Percentiles rank a stretch among this genome's conserved stretches.
phyloP scores from a whole-genome alignment of 768 basidiomycete species.

The Boletus subcaerulescens region DNA sequence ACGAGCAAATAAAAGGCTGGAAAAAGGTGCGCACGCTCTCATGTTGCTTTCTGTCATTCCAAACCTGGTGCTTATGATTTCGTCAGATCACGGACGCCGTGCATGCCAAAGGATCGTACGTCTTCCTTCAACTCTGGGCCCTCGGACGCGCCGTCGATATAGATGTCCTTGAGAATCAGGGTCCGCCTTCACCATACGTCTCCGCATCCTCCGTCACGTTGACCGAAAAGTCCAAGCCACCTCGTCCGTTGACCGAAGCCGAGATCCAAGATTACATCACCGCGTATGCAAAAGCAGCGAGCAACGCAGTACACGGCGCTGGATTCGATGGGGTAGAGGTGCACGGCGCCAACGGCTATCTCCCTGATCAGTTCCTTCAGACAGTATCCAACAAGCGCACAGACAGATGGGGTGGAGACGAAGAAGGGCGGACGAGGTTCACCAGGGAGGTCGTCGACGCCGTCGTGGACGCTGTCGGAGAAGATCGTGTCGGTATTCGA shows the following conservation, averaged over 20 bases:
- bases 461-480: not conserved
- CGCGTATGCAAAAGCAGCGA: not conserved
- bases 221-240: not conserved
- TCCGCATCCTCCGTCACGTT: slow-evolving; percentile 30
- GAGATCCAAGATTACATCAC: not conserved
- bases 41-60: not conserved
- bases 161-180: not conserved
- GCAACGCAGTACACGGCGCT: too few species aligned
- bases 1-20: too few species aligned
- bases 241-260: not conserved
- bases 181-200: slow-evolving; percentile 34
- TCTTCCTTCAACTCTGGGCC: too few species aligned
- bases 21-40: not conserved
- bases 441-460: not conserved
- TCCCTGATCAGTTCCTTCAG: not conserved
- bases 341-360: not conserved
- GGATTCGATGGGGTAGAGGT: too few species aligned
- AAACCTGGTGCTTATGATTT: not conserved
- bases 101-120: not conserved
- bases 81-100: slow-evolving; percentile 2
- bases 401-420: not conserved
- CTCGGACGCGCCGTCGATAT: not conserved
- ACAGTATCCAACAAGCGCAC: not conserved
- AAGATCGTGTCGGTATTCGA: not conserved
- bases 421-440: not conserved